Conservation (phyloP, 2,329 filamentous ascomycete genomes). For the Pseudocercospora macadamiae region DNA sequence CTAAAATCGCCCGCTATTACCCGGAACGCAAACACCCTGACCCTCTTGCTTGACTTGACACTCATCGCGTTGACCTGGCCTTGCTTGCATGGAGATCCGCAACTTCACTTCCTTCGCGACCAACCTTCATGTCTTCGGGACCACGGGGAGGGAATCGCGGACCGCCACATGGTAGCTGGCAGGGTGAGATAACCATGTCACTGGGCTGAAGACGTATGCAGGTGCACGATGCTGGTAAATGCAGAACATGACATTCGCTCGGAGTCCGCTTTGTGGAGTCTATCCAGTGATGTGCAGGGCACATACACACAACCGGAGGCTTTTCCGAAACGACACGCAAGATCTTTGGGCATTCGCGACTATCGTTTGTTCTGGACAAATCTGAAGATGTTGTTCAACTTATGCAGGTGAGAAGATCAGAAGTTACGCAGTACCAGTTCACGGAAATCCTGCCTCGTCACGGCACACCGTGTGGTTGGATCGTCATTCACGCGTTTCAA, state of each 20-base stretch:
- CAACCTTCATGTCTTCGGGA: background rate
- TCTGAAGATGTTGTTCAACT: background rate
- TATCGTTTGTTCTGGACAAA: background rate
- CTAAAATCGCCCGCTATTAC: no score
- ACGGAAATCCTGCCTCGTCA: background rate
- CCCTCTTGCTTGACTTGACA: background rate
- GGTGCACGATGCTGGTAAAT: background rate
- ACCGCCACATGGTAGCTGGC: background rate
- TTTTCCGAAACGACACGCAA: no score
- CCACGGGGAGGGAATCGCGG: background rate
- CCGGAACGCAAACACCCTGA: background rate
- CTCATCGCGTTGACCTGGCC: background rate
- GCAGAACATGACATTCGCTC: background rate
- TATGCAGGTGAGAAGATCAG: background rate
- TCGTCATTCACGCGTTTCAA: background rate
- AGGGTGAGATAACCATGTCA: background rate
- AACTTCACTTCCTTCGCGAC: background rate
- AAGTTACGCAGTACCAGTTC: background rate
- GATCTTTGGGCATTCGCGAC: background rate
- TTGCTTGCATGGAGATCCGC: background rate
- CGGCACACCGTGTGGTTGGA: slow-evolving; percentile 1
- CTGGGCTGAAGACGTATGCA: background rate
- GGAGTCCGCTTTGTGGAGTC: no score
- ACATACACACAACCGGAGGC: no score
- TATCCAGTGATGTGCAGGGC: no score